Conservation (phyloP, 2,329 filamentous ascomycete species). For the Diaporthe sp. region DNA sequence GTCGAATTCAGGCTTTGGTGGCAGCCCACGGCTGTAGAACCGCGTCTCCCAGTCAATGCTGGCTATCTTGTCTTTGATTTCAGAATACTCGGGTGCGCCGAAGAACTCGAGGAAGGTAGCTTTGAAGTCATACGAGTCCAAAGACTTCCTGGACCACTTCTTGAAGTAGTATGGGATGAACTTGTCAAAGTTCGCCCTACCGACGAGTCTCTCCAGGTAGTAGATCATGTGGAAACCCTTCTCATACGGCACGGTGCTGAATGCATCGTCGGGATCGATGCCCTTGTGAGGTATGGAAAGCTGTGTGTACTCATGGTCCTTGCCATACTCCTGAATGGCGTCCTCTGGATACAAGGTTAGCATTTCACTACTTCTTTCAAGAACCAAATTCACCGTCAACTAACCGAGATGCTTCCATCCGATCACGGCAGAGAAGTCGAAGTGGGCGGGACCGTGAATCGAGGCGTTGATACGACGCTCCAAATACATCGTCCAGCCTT, state of each 20-base stretch:
- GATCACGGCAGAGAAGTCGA: slow-evolving; percentile 95
- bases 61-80: slow-evolving; percentile 73
- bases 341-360: slow-evolving; percentile 66
- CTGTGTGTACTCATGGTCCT: slow-evolving; percentile 93
- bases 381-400: slow-evolving; percentile 38
- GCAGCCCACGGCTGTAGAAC: slow-evolving; percentile 90
- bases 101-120: slow-evolving; percentile 90
- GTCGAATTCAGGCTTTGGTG: slow-evolving; percentile 92
- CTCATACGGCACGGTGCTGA: slow-evolving; percentile 92
- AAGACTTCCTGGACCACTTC: slow-evolving; percentile 84
- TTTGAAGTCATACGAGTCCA: slow-evolving; percentile 96
- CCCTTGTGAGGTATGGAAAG: slow-evolving; percentile 88
- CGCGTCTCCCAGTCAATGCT: slow-evolving; percentile 89
- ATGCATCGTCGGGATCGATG: slow-evolving; percentile 95
- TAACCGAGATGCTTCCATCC: slow-evolving; percentile 88
- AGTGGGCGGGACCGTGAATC: slow-evolving; percentile 85
- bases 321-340: slow-evolving; percentile 81
- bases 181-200: slow-evolving; percentile 88
- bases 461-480: slow-evolving; percentile 85
- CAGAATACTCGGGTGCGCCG: slow-evolving; percentile 70
- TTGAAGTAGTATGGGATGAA: slow-evolving; percentile 97
- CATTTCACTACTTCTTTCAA: slow-evolving; percentile 36
- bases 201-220: slow-evolving; percentile 87
- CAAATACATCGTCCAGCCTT: slow-evolving; percentile 95
- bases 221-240: slow-evolving; percentile 97